These are phyloP conservation scores for Bondarzewia mesenterica DNA, from an alignment of 1,284 basidiomycete species.

Conservation along the genomic window DNA sequence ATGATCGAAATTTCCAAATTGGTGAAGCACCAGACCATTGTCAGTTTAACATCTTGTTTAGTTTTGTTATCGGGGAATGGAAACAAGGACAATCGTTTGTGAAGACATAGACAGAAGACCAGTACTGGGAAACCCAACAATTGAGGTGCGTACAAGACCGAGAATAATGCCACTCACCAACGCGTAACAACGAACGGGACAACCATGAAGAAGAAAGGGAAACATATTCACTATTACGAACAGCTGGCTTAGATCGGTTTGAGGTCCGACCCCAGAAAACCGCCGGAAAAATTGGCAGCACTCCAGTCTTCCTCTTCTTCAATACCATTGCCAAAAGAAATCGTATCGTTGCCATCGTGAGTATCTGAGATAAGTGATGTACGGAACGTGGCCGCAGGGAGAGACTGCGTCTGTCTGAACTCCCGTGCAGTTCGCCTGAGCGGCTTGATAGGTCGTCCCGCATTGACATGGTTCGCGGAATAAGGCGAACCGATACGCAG, in stretches of 20 bases:
- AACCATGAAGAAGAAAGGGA: not conserved
- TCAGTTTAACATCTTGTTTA: no score
- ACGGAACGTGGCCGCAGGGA: constrained; percentile 9
- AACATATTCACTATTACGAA: constrained; percentile 1
- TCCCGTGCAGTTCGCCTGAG: constrained; percentile 10
- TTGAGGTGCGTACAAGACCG: not conserved
- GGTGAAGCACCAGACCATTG: not conserved
- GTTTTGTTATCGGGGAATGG: not conserved
- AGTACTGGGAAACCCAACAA: not conserved
- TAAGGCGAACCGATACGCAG: constrained; percentile 1
- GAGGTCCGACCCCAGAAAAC: constrained; percentile 1
- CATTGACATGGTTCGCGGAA: constrained; percentile 4
- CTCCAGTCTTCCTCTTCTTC: constrained; percentile 16
- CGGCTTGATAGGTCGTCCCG: constrained; percentile 9
- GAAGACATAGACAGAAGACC: no score
- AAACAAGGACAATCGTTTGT: not conserved
- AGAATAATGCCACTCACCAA: constrained; percentile 15
- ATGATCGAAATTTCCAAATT: not conserved
- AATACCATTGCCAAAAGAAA: not conserved
- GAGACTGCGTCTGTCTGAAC: constrained; percentile 12
- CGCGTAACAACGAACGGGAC: not conserved
- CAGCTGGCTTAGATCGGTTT: no score
- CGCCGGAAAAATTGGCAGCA: constrained; percentile 7
- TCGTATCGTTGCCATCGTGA: not conserved
- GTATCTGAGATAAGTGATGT: not conserved